Percentiles rank a stretch among this genome's conserved stretches.
These are phyloP conservation scores for Gymnopus androsaceus DNA, from an alignment of 1,284 basidiomycete species.

Conservation along the genomic window DNA sequence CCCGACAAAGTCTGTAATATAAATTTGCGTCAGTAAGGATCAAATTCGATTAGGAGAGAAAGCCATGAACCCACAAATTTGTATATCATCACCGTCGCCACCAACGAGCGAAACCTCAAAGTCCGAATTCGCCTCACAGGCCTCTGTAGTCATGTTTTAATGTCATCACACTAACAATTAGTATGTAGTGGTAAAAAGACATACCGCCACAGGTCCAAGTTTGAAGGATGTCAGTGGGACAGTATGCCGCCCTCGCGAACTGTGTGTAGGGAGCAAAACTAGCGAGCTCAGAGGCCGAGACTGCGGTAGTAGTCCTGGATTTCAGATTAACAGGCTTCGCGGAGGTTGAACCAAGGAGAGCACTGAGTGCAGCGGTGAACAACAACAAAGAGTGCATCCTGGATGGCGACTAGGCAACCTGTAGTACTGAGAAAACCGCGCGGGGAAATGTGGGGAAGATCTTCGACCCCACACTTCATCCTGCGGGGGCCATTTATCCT, in stretches of 20 bases:
- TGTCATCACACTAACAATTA: neutral
- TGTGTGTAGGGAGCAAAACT: conserved; percentile 48
- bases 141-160: conserved; percentile 30
- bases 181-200: conserved; percentile 5
- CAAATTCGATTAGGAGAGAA: too few relatives aligned
- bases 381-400: conserved; percentile 7
- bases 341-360: neutral
- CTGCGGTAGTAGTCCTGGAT: conserved; percentile 32
- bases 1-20: conserved; percentile 53
- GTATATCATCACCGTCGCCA: conserved; percentile 46
- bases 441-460: neutral
- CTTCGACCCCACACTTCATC: neutral
- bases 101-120: conserved; percentile 56
- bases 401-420: too few relatives aligned
- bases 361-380: conserved; percentile 1
- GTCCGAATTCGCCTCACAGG: conserved; percentile 48
- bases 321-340: neutral
- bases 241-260: conserved; percentile 48
- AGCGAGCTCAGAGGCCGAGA: conserved; percentile 44
- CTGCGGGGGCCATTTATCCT: neutral
- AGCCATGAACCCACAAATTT: conserved; percentile 30
- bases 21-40: too few relatives aligned
- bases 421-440: neutral
- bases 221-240: conserved; percentile 36
- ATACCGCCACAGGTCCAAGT: conserved; percentile 49